A percentile compares a stretch with the other conserved stretches of the same genome.
phyloP scores from a whole-genome alignment of 2,329 filamentous ascomycete species.

The Metarhizium guizhouense region DNA sequence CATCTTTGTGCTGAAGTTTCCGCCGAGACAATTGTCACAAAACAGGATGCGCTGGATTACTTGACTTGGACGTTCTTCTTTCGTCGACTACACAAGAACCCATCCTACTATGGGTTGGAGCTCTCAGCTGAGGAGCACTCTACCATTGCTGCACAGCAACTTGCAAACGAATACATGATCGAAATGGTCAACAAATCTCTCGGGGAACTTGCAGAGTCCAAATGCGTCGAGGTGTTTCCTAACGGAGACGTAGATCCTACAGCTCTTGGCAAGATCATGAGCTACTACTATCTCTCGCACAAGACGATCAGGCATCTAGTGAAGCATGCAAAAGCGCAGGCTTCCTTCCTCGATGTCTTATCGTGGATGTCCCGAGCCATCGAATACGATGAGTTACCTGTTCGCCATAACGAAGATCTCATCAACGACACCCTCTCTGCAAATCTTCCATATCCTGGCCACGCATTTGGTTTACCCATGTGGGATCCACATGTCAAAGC shows the following conservation, averaged over 20 bases:
- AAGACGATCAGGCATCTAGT: conserved; percentile 84
- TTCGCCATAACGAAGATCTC: conserved; percentile 95
- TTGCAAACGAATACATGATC: conserved; percentile 92
- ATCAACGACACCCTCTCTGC: conserved; percentile 86
- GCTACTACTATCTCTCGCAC: conserved; percentile 96
- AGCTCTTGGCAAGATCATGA: conserved; percentile 95
- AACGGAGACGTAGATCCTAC: conserved; percentile 89
- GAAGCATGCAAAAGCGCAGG: conserved; percentile 63
- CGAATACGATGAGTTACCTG: conserved; percentile 95
- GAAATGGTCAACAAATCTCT: conserved; percentile 84
- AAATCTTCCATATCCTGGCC: conserved; percentile 59
- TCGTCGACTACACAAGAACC: conserved; percentile 92
- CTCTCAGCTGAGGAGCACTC: conserved; percentile 91
- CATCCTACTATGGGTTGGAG: conserved; percentile 92
- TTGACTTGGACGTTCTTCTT: conserved; percentile 99
- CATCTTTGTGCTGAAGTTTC: conserved; percentile 93
- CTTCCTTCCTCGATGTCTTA: conserved; percentile 72
- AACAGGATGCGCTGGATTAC: conserved; percentile 96
- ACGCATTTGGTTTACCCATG: conserved; percentile 68
- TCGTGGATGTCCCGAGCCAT: conserved; percentile 89
- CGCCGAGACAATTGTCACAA: conserved; percentile 83
- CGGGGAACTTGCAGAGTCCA: conserved; percentile 70
- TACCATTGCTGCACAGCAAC: conserved; percentile 71
- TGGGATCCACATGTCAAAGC: conserved; percentile 99
- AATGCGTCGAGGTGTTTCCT: conserved; percentile 72